These are phyloP conservation scores for Agrocybe pediades DNA, from an alignment of 768 basidiomycete genomes.

Conservation along the genomic window DNA sequence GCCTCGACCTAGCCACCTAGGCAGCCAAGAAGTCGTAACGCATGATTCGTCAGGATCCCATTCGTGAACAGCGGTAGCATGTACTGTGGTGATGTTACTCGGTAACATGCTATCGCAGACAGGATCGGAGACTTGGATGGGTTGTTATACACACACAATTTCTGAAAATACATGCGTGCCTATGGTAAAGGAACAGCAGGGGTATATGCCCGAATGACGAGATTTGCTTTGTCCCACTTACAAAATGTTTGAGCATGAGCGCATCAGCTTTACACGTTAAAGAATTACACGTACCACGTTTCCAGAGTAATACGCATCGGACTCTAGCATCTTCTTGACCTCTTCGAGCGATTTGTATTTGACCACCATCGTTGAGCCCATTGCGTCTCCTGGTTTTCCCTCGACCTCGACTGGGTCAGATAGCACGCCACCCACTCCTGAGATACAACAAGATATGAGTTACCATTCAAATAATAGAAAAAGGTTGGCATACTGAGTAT, in stretches of 20 bases:
- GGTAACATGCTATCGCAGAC: too few relatives aligned
- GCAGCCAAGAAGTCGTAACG: too few relatives aligned
- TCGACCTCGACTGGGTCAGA: slow-evolving; percentile 51
- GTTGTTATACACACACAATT: too few relatives aligned
- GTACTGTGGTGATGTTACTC: too few relatives aligned
- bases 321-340: slow-evolving; percentile 37
- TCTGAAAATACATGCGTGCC: too few relatives aligned
- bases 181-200: slow-evolving; percentile 22
- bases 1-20: too few relatives aligned
- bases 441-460: neutral
- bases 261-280: neutral
- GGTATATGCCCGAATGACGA: slow-evolving; percentile 45
- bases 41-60: too few relatives aligned
- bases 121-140: too few relatives aligned
- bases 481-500: slow-evolving; percentile 37
- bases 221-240: slow-evolving; percentile 62
- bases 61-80: too few relatives aligned
- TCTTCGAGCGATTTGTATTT: slow-evolving; percentile 53
- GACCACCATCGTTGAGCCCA: slow-evolving; percentile 58
- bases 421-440: slow-evolving; percentile 60
- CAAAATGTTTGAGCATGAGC: neutral
- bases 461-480: neutral
- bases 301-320: slow-evolving; percentile 41
- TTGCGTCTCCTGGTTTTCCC: slow-evolving; percentile 45
- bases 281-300: slow-evolving; percentile 31